Percentiles rank a stretch among this genome's conserved stretches.
phyloP scores from a whole-genome alignment of 768 basidiomycete genomes.

The Bullera alba region DNA sequence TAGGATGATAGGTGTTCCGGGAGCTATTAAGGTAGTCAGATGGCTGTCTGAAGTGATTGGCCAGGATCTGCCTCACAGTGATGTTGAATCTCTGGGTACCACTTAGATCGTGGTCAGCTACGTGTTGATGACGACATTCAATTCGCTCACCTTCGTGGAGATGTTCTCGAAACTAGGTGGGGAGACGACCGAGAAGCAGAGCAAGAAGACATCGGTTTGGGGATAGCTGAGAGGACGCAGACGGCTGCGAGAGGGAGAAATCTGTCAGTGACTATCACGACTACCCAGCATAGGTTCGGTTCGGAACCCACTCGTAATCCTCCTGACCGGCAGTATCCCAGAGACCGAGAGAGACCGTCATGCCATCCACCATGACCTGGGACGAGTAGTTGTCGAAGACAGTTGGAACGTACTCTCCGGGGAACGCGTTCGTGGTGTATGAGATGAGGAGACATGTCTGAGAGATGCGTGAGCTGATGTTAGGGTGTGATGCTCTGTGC shows the following conservation, averaged over 20 bases:
- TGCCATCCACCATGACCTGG: conserved; percentile 75
- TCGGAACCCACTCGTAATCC: conserved; percentile 57
- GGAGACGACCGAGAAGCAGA: conserved; percentile 90
- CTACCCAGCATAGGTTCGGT: not conserved
- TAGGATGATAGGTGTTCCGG: conserved; percentile 83
- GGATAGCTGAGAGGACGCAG: conserved; percentile 77
- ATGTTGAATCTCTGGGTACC: conserved; percentile 73
- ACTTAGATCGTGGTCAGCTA: conserved; percentile 10
- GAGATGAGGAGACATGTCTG: conserved; percentile 98
- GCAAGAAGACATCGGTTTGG: conserved; percentile 96
- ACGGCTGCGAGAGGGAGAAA: conserved; percentile 17
- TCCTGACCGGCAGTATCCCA: conserved; percentile 99
- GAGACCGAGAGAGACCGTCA: conserved; percentile 86
- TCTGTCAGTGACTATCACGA: conserved; percentile 1
- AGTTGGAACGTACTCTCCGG: conserved; percentile 60
- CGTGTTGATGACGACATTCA: not conserved
- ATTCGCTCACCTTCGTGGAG: conserved; percentile 52
- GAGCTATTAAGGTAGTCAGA: conserved; percentile 52
- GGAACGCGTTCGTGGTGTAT: conserved; percentile 97
- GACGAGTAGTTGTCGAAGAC: conserved; percentile 44
- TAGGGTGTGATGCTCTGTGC: conserved; percentile 29
- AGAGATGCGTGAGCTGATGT: not conserved
- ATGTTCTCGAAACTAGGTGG: conserved; percentile 86
- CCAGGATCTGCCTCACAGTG: conserved; percentile 50
- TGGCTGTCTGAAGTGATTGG: not conserved